Conservation (phyloP, 768 basidiomycete species). For the Chalciporus chontae region DNA sequence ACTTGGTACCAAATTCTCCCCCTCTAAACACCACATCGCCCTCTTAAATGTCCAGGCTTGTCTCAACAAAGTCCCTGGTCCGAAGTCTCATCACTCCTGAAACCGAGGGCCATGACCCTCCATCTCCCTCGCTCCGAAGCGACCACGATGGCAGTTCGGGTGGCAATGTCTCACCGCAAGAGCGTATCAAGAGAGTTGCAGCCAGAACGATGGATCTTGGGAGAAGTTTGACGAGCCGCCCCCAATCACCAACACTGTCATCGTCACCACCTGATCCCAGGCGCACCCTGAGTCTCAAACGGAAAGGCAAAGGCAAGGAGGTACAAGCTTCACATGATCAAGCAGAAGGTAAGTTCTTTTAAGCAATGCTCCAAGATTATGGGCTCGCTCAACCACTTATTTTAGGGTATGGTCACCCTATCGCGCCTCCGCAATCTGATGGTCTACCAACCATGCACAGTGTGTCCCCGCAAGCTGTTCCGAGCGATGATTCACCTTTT, state of each 20-base stretch:
- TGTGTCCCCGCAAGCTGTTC: conserved; percentile 6
- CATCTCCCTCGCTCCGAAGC: conserved; percentile 29
- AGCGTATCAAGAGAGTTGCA: conserved; percentile 52
- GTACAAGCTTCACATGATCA: conserved; percentile 19
- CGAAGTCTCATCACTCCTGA: conserved; percentile 21
- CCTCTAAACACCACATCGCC: background rate
- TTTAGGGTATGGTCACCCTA: conserved; percentile 11
- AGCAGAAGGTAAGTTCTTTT: conserved; percentile 30
- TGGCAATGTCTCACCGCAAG: conserved; percentile 32
- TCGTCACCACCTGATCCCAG: conserved; percentile 39
- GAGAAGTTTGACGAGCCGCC: conserved; percentile 47
- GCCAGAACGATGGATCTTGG: conserved; percentile 64
- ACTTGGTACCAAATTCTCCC: background rate
- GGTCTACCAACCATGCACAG: conserved; percentile 5
- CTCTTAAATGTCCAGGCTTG: conserved; percentile 24
- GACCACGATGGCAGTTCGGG: conserved; percentile 26
- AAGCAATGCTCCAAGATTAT: conserved; percentile 15
- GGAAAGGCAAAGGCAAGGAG: conserved; percentile 49
- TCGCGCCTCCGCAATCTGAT: conserved; percentile 23
- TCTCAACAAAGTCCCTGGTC: conserved; percentile 20
- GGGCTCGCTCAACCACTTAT: conserved; percentile 6
- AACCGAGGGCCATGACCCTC: conserved; percentile 32
- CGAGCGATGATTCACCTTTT: conserved; percentile 58
- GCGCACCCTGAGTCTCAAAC: conserved; percentile 54
- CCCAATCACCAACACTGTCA: conserved; percentile 28